Evolutionary conservation across 768 basidiomycete genomes (phyloP), one percentile per base, ranked within the genome.

Genomic region (Aureoboletus auriporus): DNA sequence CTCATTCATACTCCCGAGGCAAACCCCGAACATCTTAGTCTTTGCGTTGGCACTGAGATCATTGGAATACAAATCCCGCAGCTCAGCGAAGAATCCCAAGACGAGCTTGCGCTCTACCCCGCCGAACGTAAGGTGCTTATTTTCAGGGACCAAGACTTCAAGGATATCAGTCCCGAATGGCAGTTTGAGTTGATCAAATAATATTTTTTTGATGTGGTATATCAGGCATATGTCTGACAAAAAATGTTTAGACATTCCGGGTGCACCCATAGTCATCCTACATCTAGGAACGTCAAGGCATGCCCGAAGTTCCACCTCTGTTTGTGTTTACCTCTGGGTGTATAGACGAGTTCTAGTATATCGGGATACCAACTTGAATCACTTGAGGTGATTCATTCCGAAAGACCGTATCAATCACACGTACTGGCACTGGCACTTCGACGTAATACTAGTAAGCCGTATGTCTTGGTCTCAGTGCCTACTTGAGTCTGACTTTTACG

Each of bases 121-220:
- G 79, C 76, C 2, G 74, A 80, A 62, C 60, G 78, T 38, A 80
- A 78, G 61, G 70, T 80, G 30, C 59, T 82, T 10, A 42, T 80
- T 6, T 79, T 81, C 71, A 73, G 80, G 16, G 73, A 82, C 62
- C 81, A 82, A 54, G 76, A 82, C 61, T 80, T 82, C 67, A 80
- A 79, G 64, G 78, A 79, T 51, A 50, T 80, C 16, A 64, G 67
- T 2, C 69, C 76, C 7, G 77, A 80, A 36, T 61, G 69, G 47
- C 79, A 79, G 53, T 75, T 80, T 50, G 78, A 75, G 56, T 73
- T 79, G 30, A 74, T 75, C 8, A 70, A 62, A 74, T 73, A 41
- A n/a, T n/a, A n/a, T n/a, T n/a, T n/a, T n/a, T n/a, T 26, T 20
- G 31, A 8, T 31, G 13, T 9, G 8, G 9, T 2, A 8, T 8